A percentile compares a stretch with the other conserved stretches of the same genome.
Conservation (phyloP, 176 grass and related monocot genomes). For the Bromus sterilis region DNA sequence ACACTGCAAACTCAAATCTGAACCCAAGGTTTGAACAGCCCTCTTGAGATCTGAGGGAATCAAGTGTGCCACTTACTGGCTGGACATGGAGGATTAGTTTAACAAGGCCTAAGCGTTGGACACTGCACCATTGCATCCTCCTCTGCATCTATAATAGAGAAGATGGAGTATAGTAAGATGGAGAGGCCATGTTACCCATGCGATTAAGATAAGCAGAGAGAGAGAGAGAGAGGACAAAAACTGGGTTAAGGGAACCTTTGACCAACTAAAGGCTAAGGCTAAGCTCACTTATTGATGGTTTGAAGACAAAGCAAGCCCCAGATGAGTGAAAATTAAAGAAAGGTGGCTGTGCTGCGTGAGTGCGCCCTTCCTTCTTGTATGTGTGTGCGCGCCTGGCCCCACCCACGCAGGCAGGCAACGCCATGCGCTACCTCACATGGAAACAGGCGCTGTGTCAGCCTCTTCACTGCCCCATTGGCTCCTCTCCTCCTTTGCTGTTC, state of each 20-base stretch:
- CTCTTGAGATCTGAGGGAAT: constrained; percentile 40
- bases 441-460: constrained; percentile 71
- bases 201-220: constrained; percentile 30
- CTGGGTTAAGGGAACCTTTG: constrained; percentile 75
- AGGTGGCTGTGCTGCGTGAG: constrained; percentile 31
- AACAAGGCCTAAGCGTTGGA: constrained; percentile 27
- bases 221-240: constrained; percentile 61
- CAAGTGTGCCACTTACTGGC: constrained; percentile 21
- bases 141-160: constrained; percentile 35
- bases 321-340: constrained; percentile 2
- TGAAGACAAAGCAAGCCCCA: constrained; percentile 37
- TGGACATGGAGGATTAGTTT: constrained; percentile 32
- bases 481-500: constrained; percentile 52
- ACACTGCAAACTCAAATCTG: constrained; percentile 26
- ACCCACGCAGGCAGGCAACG: constrained; percentile 23
- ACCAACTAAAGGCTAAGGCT: constrained; percentile 43
- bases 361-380: constrained; percentile 34
- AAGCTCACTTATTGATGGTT: constrained; percentile 14
- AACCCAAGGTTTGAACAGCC: constrained; percentile 14
- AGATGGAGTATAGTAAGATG: constrained; percentile 22
- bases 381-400: constrained; percentile 20
- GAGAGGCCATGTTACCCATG: constrained; percentile 38
- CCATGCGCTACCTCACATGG: constrained; percentile 66
- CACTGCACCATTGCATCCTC: constrained; percentile 47
- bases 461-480: constrained; percentile 63